These are phyloP conservation scores for Aspergillus persii DNA, from an alignment of 2,329 filamentous ascomycete genomes.

Conservation along the genomic window DNA sequence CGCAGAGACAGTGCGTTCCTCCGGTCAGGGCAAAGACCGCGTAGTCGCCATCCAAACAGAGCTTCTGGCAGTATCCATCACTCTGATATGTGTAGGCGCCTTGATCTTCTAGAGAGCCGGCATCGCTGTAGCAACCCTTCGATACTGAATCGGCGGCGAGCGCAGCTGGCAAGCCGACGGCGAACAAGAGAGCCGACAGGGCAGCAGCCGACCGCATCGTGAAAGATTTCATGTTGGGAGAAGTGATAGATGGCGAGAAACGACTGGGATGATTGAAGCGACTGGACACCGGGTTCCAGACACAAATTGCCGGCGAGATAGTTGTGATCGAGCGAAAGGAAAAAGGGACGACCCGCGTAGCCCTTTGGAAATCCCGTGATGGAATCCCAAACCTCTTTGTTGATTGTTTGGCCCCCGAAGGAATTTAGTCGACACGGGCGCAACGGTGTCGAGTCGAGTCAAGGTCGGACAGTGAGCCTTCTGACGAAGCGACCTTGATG, in stretches of 20 bases:
- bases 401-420: neutral
- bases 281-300: constrained; percentile 18
- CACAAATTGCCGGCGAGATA: constrained; percentile 13
- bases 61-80: constrained; percentile 53
- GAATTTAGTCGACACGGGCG: neutral
- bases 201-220: constrained; percentile 25
- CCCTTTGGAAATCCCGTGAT: constrained; percentile 23
- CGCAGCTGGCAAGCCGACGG: constrained; percentile 18
- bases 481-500: neutral
- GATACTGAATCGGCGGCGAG: constrained; percentile 18
- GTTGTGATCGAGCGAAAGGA: constrained; percentile 19
- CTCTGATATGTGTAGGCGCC: constrained; percentile 54
- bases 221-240: constrained; percentile 28
- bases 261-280: constrained; percentile 6
- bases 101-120: constrained; percentile 47
- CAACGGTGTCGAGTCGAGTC: neutral
- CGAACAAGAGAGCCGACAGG: constrained; percentile 27
- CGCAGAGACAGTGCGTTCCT: constrained; percentile 69
- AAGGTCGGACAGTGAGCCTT: neutral
- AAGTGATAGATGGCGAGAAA: constrained; percentile 6
- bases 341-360: constrained; percentile 40
- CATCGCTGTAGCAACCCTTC: constrained; percentile 54
- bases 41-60: constrained; percentile 49
- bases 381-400: neutral
- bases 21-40: constrained; percentile 63